Base-by-base conservation (phyloP, 169 alveolate genomes). In the Perkinsus olseni region DNA sequence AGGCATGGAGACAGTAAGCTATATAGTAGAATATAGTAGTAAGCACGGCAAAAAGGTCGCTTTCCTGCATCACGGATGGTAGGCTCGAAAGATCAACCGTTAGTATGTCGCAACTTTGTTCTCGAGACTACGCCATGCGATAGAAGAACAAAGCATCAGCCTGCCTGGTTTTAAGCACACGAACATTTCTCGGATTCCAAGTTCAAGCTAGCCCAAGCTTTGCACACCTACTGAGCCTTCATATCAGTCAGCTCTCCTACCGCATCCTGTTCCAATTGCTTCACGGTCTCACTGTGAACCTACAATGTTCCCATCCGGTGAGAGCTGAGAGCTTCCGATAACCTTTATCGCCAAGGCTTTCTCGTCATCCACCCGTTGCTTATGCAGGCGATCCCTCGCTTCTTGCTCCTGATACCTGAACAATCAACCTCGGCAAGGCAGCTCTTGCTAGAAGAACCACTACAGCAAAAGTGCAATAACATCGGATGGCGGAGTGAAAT, bases 171-270 rank as follows among this genome's bases (percentile, higher is more conserved):
- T 45, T 10, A 45, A 45, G 62, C 17, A 17, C 6, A 45, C 17
- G 62, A 45, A 17, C 62, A n/a, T n/a, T n/a, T n/a, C n/a, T n/a
- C n/a, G n/a, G n/a, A n/a, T n/a, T n/a, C n/a, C n/a, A n/a, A n/a
- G n/a, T n/a, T n/a, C n/a, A n/a, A n/a, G n/a, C n/a, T n/a, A n/a
- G n/a, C n/a, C n/a, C n/a, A n/a, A n/a, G n/a, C n/a, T n/a, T n/a
- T n/a, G n/a, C n/a, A n/a, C n/a, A n/a, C 62, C 17, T 45, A 94
- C 96, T 93, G 94, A 74, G 96, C 97, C 91, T 96, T 97, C 37
- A 97, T 94, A 34, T 94, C 93, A 93, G 96, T 98, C 20, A 98
- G 96, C 92, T 96, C 95, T 31, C 95, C 94, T 95, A 96, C 98
- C 31, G 97, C 97, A 45, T 95, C 97, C 82, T 95, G 96, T 93